Conservation (phyloP, 805 yeast species). For the Candida silvatica region DNA sequence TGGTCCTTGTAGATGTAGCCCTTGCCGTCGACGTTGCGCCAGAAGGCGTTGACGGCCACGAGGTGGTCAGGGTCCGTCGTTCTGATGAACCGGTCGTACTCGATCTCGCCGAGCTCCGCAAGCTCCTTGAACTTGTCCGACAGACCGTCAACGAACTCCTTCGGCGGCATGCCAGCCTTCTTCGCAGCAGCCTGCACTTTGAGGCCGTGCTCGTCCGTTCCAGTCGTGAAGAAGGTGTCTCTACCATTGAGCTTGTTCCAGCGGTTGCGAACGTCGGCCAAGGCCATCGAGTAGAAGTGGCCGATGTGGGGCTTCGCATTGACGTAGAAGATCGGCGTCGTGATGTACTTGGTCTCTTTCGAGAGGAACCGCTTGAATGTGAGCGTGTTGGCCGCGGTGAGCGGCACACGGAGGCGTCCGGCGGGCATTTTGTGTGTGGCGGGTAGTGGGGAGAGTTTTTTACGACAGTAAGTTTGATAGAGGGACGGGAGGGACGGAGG, state of each 20-base stretch:
- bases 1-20: constrained; percentile 74
- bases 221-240: constrained; percentile 60
- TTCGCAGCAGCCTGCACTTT: constrained; percentile 86
- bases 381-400: no score
- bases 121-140: constrained; percentile 55
- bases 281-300: constrained; percentile 78
- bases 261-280: constrained; percentile 71
- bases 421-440: no score
- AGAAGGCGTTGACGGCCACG: constrained; percentile 53
- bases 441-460: no score
- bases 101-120: constrained; percentile 49
- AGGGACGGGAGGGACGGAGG: no score
- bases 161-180: constrained; percentile 40
- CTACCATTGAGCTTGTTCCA: constrained; percentile 50
- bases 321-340: constrained; percentile 94
- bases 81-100: constrained; percentile 72
- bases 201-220: constrained; percentile 95
- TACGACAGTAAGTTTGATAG: no score
- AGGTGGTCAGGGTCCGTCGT: constrained; percentile 84
- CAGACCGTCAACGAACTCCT: constrained; percentile 63
- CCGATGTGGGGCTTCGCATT: constrained; percentile 95
- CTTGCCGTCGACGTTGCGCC: constrained; percentile 51
- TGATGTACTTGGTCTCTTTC: constrained; percentile 35
- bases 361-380: constrained; percentile 7
- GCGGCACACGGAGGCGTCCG: no score